phyloP scores from a whole-genome alignment of 129 eudicot genomes.

The Gnaphalium uliginosum region DNA sequence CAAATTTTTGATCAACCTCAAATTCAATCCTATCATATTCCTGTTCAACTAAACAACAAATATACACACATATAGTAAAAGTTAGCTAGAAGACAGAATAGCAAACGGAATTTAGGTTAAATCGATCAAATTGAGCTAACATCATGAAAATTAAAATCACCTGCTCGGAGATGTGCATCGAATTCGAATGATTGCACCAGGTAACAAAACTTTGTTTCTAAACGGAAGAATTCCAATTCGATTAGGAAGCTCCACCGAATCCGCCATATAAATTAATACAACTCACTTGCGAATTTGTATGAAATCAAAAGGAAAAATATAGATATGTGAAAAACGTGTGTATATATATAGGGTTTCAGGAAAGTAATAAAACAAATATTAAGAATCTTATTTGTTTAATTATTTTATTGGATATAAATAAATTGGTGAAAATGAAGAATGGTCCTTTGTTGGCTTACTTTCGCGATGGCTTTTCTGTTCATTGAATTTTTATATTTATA shows the following conservation, averaged over 20 bases:
- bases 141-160: slow-evolving; percentile 28
- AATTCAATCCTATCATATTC: background rate
- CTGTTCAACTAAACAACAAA: background rate
- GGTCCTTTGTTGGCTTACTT: slow-evolving; percentile 29
- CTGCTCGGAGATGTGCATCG: slow-evolving; percentile 96
- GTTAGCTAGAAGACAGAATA: background rate
- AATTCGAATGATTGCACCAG: slow-evolving; percentile 84
- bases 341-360: background rate
- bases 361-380: background rate
- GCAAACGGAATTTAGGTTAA: slow-evolving; percentile 2
- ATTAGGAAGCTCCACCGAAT: slow-evolving; percentile 73
- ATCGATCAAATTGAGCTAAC: background rate
- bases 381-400: background rate
- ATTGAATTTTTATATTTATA: background rate
- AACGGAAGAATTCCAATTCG: slow-evolving; percentile 94
- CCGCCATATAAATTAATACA: slow-evolving; percentile 51
- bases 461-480: slow-evolving; percentile 43
- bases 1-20: background rate
- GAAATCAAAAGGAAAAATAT: background rate
- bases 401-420: background rate
- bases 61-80: background rate
- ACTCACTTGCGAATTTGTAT: background rate
- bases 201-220: slow-evolving; percentile 87
- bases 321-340: background rate
- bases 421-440: slow-evolving; percentile 17